Evolutionary conservation across 1,139 yeast species (phyloP).

Genomic region (Geotrichum klebahnii): DNA sequence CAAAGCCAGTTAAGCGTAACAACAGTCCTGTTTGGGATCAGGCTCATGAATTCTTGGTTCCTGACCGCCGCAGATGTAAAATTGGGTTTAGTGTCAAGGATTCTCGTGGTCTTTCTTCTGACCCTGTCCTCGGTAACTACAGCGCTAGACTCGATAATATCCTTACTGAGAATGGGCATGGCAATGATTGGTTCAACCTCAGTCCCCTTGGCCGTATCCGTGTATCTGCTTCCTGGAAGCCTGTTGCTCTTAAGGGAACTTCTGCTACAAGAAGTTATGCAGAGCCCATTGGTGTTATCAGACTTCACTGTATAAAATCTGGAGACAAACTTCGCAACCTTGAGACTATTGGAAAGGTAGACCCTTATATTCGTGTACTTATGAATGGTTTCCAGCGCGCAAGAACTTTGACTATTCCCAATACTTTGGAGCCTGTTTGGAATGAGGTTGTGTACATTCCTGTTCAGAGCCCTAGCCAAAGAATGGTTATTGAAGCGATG

Average conservation of each 20-base stretch:
- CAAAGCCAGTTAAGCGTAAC: constrained; percentile 57
- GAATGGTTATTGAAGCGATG: constrained; percentile 81
- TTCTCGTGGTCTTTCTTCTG: constrained; percentile 55
- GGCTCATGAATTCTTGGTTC: constrained; percentile 64
- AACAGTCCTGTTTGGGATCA: constrained; percentile 68
- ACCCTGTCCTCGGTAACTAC: constrained; percentile 52
- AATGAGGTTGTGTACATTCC: constrained; percentile 79
- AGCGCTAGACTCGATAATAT: constrained; percentile 56
- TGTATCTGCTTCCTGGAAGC: constrained; percentile 74
- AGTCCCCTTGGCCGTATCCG: constrained; percentile 65
- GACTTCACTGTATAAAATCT: constrained; percentile 69
- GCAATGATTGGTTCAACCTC: constrained; percentile 69
- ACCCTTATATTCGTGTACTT: constrained; percentile 81
- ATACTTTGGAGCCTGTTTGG: constrained; percentile 77
- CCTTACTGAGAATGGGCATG: constrained; percentile 73
- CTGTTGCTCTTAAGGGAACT: constrained; percentile 61
- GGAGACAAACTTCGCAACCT: constrained; percentile 61
- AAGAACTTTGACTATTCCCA: constrained; percentile 67
- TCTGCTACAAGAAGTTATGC: constrained; percentile 75
- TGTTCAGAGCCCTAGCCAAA: constrained; percentile 75
- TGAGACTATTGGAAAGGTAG: constrained; percentile 85
- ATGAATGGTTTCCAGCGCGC: constrained; percentile 73
- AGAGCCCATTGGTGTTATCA: constrained; percentile 87
- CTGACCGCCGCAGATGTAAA: constrained; percentile 66
- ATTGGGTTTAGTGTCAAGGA: constrained; percentile 65